A percentile compares a stretch with the other conserved stretches of the same genome.
Conservation (phyloP, 192 early-diverging fungal species). For the Irineochytrium annulatum region DNA sequence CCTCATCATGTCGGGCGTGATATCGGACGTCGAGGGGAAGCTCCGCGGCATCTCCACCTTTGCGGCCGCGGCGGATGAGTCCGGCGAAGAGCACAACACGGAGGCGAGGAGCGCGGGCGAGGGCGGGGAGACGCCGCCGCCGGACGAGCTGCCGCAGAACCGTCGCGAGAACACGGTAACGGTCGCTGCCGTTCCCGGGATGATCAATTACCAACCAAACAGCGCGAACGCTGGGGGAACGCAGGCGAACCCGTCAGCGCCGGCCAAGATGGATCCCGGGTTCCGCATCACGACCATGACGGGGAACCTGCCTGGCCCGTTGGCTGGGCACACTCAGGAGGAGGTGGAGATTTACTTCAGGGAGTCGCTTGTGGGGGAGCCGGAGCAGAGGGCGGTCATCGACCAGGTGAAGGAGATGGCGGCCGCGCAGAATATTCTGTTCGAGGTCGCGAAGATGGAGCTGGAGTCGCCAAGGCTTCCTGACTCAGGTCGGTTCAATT, state of each 20-base stretch:
- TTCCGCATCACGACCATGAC: slow-evolving; percentile 5
- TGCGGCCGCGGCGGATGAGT: background rate
- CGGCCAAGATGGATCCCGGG: too few relatives aligned
- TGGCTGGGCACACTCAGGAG: slow-evolving; percentile 17
- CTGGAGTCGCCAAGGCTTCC: slow-evolving; percentile 7
- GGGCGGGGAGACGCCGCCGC: background rate
- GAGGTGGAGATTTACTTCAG: slow-evolving; percentile 41
- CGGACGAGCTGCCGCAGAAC: background rate
- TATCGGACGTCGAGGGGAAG: slow-evolving; percentile 13
- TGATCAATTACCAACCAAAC: background rate
- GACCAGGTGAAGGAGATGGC: slow-evolving; percentile 42
- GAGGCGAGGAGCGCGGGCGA: too few relatives aligned
- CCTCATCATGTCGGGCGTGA: slow-evolving; percentile 24
- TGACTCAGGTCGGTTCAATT: slow-evolving; percentile 9
- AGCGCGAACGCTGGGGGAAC: background rate
- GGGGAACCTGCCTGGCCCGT: slow-evolving; percentile 21
- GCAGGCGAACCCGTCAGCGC: too few relatives aligned
- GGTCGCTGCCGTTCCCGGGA: background rate
- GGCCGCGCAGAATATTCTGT: slow-evolving; percentile 27
- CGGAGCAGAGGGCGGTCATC: slow-evolving; percentile 40
- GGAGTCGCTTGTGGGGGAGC: slow-evolving; percentile 32
- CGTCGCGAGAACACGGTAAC: background rate
- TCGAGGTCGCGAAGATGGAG: slow-evolving; percentile 37
- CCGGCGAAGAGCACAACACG: background rate
- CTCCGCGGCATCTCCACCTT: slow-evolving; percentile 3